A percentile compares a stretch with the other conserved stretches of the same genome.
phyloP scores from a whole-genome alignment of 495 filamentous ascomycete genomes.

The Neurospora sp. region DNA sequence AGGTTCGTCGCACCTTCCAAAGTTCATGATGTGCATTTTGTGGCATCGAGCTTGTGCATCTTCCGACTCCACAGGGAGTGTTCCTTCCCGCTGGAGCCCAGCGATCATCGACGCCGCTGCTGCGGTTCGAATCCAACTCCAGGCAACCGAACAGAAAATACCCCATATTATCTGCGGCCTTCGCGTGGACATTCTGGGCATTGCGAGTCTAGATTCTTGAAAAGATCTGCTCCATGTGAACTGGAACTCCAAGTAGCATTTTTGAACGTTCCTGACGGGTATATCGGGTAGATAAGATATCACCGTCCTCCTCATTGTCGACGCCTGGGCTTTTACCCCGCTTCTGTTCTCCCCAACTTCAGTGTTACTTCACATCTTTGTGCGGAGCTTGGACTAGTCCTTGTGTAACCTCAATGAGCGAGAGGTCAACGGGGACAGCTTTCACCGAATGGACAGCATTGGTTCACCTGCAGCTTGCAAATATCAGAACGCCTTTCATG shows the following conservation, averaged over 20 bases:
- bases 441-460: not conserved
- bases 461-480: not conserved
- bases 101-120: not conserved
- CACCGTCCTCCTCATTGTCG: not conserved
- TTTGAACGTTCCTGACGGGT: not conserved
- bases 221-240: not conserved
- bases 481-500: not conserved
- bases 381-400: not conserved
- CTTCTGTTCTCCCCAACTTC: not conserved
- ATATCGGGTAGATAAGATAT: not conserved
- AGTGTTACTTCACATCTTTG: not conserved
- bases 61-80: not conserved
- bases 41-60: not conserved
- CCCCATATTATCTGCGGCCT: not conserved
- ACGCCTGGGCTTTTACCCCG: not conserved
- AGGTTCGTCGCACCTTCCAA: not conserved
- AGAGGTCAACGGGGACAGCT: not conserved
- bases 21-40: not conserved
- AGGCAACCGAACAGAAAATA: not conserved
- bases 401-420: not conserved
- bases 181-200: not conserved
- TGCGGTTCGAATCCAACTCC: not conserved
- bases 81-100: not conserved
- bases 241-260: not conserved
- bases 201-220: not conserved